Evolutionary conservation across 371 early-diverging fungal species (phyloP), one percentile per base, ranked within the genome.

Genomic region (Sporodiniella umbellata): DNA sequence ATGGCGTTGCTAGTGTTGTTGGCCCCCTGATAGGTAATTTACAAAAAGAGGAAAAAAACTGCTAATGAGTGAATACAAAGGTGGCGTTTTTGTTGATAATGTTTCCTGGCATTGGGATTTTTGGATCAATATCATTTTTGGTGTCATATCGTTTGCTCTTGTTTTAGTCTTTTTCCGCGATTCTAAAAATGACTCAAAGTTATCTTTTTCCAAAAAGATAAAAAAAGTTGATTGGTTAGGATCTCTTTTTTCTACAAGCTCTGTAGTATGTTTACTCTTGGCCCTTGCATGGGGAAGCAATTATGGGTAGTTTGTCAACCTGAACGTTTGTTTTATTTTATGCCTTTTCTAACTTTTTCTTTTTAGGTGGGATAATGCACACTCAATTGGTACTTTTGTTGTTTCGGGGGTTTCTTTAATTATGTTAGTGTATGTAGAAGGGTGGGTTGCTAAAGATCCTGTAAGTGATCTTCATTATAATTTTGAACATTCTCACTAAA

Each of bases 91-190:
- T 30, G 69, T 72, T 4, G 80, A 81, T 44, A 51, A 78, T 33
- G 68, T 80, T 28, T 67, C 65, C 0, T 89, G 89, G 90, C 79
- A 86, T 11, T 88, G 85, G 85, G 83, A 80, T 26, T 87, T 86
- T 51, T 80, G 72, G 76, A 70, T 90, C 49, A 90, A 90, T 63
- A 60, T 90, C 14, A 89, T 89, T n/a, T 30, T 92, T 15, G 30
- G n/a, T n/a, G n/a, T n/a, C n/a, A 76, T 84, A 11, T 78, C 64
- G 3, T 51, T 87, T 22, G 60, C 85, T 1, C 54, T 84, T 28
- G 30, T 71, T 85, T n/a, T 45, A 83, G 1, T 33, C 15, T 30
- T n/a, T 39, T 18, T 22, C 17, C 28, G 23, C 12, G 38, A 26
- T n/a, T 12, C 30, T 10, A 28, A 4, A 28, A 28, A 4, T 10